Evolutionary conservation across 257 asterid genomes (phyloP).

Genomic region (Cordia subcordata): DNA sequence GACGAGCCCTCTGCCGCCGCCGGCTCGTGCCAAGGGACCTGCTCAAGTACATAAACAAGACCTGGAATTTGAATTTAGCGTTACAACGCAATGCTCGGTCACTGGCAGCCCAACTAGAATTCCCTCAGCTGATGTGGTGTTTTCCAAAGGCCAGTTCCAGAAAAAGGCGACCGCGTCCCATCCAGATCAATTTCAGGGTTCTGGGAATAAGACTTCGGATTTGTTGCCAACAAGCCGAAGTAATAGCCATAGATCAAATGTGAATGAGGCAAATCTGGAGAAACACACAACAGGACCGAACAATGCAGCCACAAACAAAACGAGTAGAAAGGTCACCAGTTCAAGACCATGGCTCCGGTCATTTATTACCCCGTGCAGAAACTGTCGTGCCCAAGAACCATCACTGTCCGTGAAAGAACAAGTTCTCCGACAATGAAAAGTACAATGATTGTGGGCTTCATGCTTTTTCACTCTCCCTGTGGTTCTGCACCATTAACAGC

Average conservation of each 20-base stretch:
- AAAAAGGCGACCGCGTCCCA: constrained; percentile 8
- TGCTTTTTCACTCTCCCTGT: neutral
- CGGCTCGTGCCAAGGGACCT: constrained; percentile 5
- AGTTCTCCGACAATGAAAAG: constrained; percentile 16
- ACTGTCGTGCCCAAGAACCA: constrained; percentile 34
- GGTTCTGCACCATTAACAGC: too few species aligned
- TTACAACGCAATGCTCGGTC: constrained; percentile 9
- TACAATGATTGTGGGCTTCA: constrained; percentile 3
- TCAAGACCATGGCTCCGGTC: constrained; percentile 32
- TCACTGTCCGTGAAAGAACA: constrained; percentile 20
- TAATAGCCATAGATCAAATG: constrained; percentile 17
- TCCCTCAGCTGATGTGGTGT: constrained; percentile 16
- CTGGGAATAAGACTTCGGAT: constrained; percentile 14
- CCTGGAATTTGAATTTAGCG: constrained; percentile 37
- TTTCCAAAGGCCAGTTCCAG: constrained; percentile 11
- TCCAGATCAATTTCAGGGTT: constrained; percentile 16
- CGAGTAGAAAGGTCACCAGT: constrained; percentile 18
- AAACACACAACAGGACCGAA: constrained; percentile 13
- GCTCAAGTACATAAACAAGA: constrained; percentile 14
- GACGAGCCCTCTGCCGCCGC: constrained; percentile 1
- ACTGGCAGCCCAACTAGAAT: constrained; percentile 6
- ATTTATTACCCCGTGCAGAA: constrained; percentile 40
- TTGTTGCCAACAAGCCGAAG: constrained; percentile 20
- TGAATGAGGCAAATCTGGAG: constrained; percentile 16
- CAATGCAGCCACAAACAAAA: constrained; percentile 18